phyloP scores from a whole-genome alignment of 2,329 filamentous ascomycete species.

The Colletotrichum tamarilloi region DNA sequence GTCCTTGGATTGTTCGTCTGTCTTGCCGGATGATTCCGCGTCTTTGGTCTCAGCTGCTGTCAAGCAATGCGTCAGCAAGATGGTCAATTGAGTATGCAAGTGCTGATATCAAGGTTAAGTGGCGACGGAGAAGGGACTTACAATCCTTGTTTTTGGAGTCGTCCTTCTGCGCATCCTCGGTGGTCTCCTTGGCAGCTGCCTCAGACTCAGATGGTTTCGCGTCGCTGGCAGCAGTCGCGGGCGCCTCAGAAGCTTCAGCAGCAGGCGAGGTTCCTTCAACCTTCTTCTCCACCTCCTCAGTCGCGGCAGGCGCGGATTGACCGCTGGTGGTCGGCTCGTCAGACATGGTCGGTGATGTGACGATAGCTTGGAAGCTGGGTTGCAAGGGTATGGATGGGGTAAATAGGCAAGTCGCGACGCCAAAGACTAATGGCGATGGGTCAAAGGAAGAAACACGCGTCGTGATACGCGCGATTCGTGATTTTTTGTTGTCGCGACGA shows the following conservation, averaged over 20 bases:
- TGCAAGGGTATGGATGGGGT: slow-evolving; percentile 26
- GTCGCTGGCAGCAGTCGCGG: slow-evolving; percentile 37
- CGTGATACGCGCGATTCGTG: slow-evolving; percentile 41
- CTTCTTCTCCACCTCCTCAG: slow-evolving; percentile 43
- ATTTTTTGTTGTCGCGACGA: slow-evolving; percentile 26
- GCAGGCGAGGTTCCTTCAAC: slow-evolving; percentile 47
- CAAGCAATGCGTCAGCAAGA: slow-evolving; percentile 2
- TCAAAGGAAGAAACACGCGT: slow-evolving; percentile 41
- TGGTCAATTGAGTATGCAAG: slow-evolving; percentile 31
- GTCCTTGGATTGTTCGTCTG: slow-evolving; percentile 45
- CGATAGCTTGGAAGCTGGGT: slow-evolving; percentile 23
- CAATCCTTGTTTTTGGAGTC: slow-evolving; percentile 45
- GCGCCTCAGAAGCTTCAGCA: slow-evolving; percentile 43
- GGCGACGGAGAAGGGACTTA: slow-evolving; percentile 41
- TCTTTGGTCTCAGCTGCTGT: slow-evolving; percentile 41
- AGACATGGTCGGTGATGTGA: slow-evolving; percentile 47
- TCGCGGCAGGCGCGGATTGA: slow-evolving; percentile 32
- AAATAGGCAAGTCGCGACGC: slow-evolving; percentile 32
- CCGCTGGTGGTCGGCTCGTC: slow-evolving; percentile 45
- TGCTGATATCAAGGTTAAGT: slow-evolving; percentile 3
- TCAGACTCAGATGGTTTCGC: slow-evolving; percentile 39
- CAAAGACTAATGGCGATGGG: slow-evolving; percentile 29
- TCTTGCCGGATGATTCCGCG: slow-evolving; percentile 44
- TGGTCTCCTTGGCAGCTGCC: slow-evolving; percentile 39
- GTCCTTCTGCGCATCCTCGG: slow-evolving; percentile 37